Evolutionary conservation across 148 eudicot species (phyloP), one percentile per base, ranked within the genome.

Genomic region (Persicaria maculosa): DNA sequence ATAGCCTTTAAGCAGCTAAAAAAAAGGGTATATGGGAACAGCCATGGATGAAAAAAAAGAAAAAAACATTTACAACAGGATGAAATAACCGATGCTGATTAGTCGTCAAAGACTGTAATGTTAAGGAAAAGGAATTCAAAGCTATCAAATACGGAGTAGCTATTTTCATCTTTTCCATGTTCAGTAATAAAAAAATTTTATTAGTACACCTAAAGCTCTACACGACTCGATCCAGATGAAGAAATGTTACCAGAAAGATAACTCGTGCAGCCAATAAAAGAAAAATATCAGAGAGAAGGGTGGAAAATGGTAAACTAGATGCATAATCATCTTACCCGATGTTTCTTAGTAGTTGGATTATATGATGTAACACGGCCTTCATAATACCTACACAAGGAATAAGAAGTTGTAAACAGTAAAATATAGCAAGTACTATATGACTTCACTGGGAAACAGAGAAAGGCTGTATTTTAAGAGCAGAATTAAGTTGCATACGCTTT

Each of bases 301-400:
- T 19, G 68, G 70, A 43, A 36, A 65, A 25, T 40, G 44, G 4
- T 19, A 62, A 62, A 62, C 68, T 62, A 62, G 22, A 69, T n/a
- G 17, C 44, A 44, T 69, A 69, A 31, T 75, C 31, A 55, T 65
- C 79, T 76, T 76, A 90, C 97, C 87, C 72, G 79, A 77, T 90
- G 95, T 78, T 76, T 87, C 78, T 75, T 81, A 50, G 46, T 58
- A 43, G 64, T 47, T 44, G 85, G 83, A 72, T 87, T 85, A 78
- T 73, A 92, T 47, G 83, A 74, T 45, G 81, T 71, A 77, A 92
- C 64, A 58, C 68, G 81, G 57, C 97, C 97, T 67, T 82, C 80
- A 79, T 92, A 92, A 68, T 79, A 92, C 78, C 97, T 92, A 84
- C 79, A 76, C 16, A 47, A 47, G 40, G 40, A 31, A 31, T 31